phyloP scores from a whole-genome alignment of 2,329 filamentous ascomycete genomes.

The Ilyonectria robusta region DNA sequence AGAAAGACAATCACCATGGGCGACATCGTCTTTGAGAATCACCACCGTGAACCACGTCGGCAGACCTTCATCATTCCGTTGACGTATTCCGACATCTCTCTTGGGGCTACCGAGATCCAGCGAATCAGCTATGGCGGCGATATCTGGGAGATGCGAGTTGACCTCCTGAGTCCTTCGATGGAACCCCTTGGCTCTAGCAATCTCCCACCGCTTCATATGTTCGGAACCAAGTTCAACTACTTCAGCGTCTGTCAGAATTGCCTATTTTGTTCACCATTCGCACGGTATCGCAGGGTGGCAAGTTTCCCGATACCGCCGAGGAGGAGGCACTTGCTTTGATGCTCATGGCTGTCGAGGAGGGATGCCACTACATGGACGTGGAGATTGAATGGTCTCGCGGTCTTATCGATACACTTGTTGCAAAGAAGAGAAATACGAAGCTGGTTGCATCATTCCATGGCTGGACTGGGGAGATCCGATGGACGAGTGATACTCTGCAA shows the following conservation, averaged over 20 bases:
- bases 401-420: neutral
- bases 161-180: slow-evolving; percentile 2
- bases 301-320: slow-evolving; percentile 13
- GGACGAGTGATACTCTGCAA: slow-evolving; percentile 8
- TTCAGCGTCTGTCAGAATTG: slow-evolving; percentile 1
- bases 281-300: slow-evolving; percentile 9
- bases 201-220: neutral
- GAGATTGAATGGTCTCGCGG: slow-evolving; percentile 20
- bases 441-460: slow-evolving; percentile 16
- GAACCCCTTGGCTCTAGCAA: neutral
- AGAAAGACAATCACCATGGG: slow-evolving; percentile 7
- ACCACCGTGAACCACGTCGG: neutral
- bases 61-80: slow-evolving; percentile 19
- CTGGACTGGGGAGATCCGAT: slow-evolving; percentile 6
- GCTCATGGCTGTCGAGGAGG: slow-evolving; percentile 5
- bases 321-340: slow-evolving; percentile 14
- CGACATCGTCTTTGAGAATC: slow-evolving; percentile 7
- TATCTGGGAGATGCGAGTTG: slow-evolving; percentile 15
- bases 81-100: slow-evolving; percentile 13
- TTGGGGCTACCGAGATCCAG: neutral
- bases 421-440: neutral
- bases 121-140: slow-evolving; percentile 21
- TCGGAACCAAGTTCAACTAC: neutral
- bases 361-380: slow-evolving; percentile 14
- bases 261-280: slow-evolving; percentile 21